A percentile compares a stretch with the other conserved stretches of the same genome.
Evolutionary conservation across 1,284 basidiomycete genomes (phyloP).

Genomic region (Melampsora larici-populina): DNA sequence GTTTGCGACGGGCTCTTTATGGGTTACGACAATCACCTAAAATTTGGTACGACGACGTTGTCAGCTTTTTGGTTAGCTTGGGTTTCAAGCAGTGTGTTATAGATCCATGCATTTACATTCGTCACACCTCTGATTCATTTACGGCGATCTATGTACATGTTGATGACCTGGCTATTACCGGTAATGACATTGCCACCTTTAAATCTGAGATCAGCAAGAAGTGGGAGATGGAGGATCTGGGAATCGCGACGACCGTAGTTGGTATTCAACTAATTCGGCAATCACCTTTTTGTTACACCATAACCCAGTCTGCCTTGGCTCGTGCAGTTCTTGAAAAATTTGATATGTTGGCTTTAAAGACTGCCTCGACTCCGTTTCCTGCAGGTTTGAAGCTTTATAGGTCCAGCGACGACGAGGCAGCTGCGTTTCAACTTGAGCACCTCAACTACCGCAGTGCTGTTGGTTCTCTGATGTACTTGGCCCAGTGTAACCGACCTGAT

Average conservation of each 20-base stretch:
- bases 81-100: background rate
- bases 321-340: no score
- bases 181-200: background rate
- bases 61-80: background rate
- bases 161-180: background rate
- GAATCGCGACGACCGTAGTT: no score
- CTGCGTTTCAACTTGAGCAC: no score
- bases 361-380: no score
- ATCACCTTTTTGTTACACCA: no score
- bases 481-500: conserved; percentile 1
- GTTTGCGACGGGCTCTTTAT: no score
- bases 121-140: background rate
- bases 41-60: background rate
- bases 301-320: no score
- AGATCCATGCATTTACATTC: conserved; percentile 14
- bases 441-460: background rate
- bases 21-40: background rate
- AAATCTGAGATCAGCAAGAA: background rate
- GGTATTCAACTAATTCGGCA: no score
- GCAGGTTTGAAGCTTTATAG: background rate
- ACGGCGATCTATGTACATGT: background rate
- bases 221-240: no score
- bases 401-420: no score
- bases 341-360: no score
- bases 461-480: conserved; percentile 17